Conservation (phyloP, 2,329 filamentous ascomycete genomes). For the Cladophialophora chaetospira region DNA sequence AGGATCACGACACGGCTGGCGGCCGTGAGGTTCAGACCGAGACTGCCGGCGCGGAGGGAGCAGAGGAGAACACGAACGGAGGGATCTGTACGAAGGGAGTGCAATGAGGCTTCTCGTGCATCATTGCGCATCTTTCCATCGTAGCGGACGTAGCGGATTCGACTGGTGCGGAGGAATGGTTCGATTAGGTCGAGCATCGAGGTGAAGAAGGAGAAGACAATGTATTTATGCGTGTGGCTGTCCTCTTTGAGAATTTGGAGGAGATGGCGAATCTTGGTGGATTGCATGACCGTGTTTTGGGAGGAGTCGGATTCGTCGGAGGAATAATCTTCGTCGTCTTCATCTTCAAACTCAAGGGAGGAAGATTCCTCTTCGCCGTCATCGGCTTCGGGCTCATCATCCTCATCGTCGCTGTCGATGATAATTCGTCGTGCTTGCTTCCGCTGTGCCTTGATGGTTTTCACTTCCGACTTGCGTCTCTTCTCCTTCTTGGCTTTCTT, state of each 20-base stretch:
- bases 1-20: slow-evolving; percentile 91
- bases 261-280: slow-evolving; percentile 89
- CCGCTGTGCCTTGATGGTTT: slow-evolving; percentile 56
- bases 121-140: slow-evolving; percentile 96
- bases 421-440: slow-evolving; percentile 45
- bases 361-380: slow-evolving; percentile 39
- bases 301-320: slow-evolving; percentile 43
- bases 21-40: slow-evolving; percentile 92
- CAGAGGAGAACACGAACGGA: slow-evolving; percentile 82
- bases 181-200: slow-evolving; percentile 97
- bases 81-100: slow-evolving; percentile 72
- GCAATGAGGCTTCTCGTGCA: slow-evolving; percentile 80
- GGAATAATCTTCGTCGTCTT: slow-evolving; percentile 45
- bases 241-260: slow-evolving; percentile 79
- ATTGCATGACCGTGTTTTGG: slow-evolving; percentile 59
- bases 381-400: slow-evolving; percentile 77
- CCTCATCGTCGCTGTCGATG: slow-evolving; percentile 60
- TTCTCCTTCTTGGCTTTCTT: slow-evolving; percentile 52
- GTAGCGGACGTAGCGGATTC: slow-evolving; percentile 82
- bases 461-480: slow-evolving; percentile 39
- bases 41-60: slow-evolving; percentile 87
- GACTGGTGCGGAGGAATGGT: slow-evolving; percentile 76
- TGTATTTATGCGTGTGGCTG: slow-evolving; percentile 84
- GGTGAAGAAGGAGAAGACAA: slow-evolving; percentile 98
- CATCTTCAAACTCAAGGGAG: slow-evolving; percentile 39